phyloP scores from a whole-genome alignment of 176 grass and related monocot genomes.

The Canna indica region DNA sequence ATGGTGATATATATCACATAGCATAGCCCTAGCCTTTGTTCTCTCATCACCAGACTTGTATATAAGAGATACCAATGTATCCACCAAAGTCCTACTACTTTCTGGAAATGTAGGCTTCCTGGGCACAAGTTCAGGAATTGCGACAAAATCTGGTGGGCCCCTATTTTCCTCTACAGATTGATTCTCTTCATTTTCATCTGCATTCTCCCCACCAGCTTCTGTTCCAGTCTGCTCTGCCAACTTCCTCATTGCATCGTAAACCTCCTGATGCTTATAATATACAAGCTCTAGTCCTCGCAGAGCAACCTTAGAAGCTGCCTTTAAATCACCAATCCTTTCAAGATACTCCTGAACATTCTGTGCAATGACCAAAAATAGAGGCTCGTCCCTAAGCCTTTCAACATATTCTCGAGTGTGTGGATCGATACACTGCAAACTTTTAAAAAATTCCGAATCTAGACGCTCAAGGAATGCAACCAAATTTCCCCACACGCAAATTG shows the following conservation, averaged over 20 bases:
- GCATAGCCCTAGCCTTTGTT: slow-evolving; percentile 90
- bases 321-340: slow-evolving; percentile 55
- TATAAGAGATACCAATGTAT: slow-evolving; percentile 71
- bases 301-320: slow-evolving; percentile 72
- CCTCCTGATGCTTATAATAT: slow-evolving; percentile 96
- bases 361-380: slow-evolving; percentile 81
- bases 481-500: slow-evolving; percentile 65
- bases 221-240: slow-evolving; percentile 51
- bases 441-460: slow-evolving; percentile 82
- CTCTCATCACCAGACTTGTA: slow-evolving; percentile 92
- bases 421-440: slow-evolving; percentile 73
- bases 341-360: slow-evolving; percentile 91
- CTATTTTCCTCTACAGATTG: slow-evolving; percentile 32
- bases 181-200: slow-evolving; percentile 26
- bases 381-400: slow-evolving; percentile 86
- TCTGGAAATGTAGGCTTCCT: slow-evolving; percentile 84
- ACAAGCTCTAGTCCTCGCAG: slow-evolving; percentile 69
- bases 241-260: slow-evolving; percentile 88
- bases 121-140: slow-evolving; percentile 69
- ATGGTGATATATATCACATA: slow-evolving; percentile 97
- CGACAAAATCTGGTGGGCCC: slow-evolving; percentile 58
- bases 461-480: slow-evolving; percentile 85
- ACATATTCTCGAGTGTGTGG: slow-evolving; percentile 89
- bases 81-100: slow-evolving; percentile 64
- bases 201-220: slow-evolving; percentile 45